A percentile compares a stretch with the other conserved stretches of the same genome.
Conservation (phyloP, 2,329 filamentous ascomycete species). For the Hawksworthiomyces lignivorus region DNA sequence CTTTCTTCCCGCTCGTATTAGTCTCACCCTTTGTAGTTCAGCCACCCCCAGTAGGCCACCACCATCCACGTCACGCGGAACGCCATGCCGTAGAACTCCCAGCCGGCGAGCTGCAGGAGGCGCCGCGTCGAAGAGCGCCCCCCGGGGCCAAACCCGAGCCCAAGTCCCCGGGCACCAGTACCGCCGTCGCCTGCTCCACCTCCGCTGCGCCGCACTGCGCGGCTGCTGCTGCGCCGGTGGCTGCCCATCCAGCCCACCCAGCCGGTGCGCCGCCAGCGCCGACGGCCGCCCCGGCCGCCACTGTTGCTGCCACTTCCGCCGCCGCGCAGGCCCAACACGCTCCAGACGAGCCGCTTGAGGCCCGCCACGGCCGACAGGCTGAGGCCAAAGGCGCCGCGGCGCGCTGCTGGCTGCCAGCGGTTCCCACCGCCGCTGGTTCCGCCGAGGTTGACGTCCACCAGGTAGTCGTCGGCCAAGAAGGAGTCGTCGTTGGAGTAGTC, state of each 20-base stretch:
- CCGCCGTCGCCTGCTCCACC: slow-evolving; percentile 1
- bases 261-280: background rate
- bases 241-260: background rate
- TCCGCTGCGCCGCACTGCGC: slow-evolving; percentile 15
- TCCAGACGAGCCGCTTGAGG: background rate
- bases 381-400: slow-evolving; percentile 6
- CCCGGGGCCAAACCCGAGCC: slow-evolving; percentile 29
- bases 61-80: slow-evolving; percentile 58
- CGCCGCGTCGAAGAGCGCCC: slow-evolving; percentile 20
- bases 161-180: no score
- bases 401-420: slow-evolving; percentile 13
- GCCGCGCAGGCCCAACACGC: slow-evolving; percentile 2
- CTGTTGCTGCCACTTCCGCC: background rate
- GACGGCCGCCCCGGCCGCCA: slow-evolving; percentile 21
- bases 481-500: background rate
- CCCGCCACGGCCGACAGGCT: background rate
- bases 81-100: slow-evolving; percentile 54
- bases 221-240: slow-evolving; percentile 2
- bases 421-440: background rate
- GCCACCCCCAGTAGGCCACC: slow-evolving; percentile 56
- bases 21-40: slow-evolving; percentile 50
- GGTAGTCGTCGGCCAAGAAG: background rate
- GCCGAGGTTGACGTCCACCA: background rate
- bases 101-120: slow-evolving; percentile 29
- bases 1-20: background rate